A percentile compares a stretch with the other conserved stretches of the same genome.
Evolutionary conservation across 164 flowering plant genomes (phyloP).

Genomic region (Stephania japonica): DNA sequence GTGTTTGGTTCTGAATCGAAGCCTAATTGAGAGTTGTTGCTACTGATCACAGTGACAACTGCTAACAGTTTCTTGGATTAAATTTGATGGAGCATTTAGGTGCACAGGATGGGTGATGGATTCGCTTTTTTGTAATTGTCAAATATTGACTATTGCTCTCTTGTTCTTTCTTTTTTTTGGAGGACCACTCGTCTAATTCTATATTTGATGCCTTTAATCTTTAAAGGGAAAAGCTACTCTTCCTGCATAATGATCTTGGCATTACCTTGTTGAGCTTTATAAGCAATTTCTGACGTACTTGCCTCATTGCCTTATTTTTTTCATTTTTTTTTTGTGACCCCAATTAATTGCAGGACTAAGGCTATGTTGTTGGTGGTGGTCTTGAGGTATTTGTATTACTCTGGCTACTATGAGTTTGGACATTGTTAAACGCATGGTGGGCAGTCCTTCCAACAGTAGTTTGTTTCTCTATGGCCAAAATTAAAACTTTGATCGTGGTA

Average conservation of each 20-base stretch:
- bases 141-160: background rate
- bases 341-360: too few relatives aligned
- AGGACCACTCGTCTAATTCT: background rate
- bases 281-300: background rate
- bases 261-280: background rate
- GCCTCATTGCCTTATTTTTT: too few relatives aligned
- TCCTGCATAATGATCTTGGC: background rate
- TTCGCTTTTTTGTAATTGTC: background rate
- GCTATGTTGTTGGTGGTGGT: too few relatives aligned
- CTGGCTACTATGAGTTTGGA: too few relatives aligned
- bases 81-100: background rate
- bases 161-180: background rate
- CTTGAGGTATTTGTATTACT: background rate
- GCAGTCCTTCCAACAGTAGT: too few relatives aligned
- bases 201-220: background rate
- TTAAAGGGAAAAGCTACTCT: background rate
- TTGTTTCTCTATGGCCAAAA: too few relatives aligned
- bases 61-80: background rate
- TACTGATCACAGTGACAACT: background rate
- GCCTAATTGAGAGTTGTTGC: background rate
- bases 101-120: background rate
- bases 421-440: too few relatives aligned
- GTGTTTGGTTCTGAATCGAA: background rate
- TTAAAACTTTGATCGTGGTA: too few relatives aligned
- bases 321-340: too few relatives aligned